These are phyloP conservation scores for Aspergillus sp. DNA, from an alignment of 2,329 filamentous ascomycete species.

Conservation along the genomic window DNA sequence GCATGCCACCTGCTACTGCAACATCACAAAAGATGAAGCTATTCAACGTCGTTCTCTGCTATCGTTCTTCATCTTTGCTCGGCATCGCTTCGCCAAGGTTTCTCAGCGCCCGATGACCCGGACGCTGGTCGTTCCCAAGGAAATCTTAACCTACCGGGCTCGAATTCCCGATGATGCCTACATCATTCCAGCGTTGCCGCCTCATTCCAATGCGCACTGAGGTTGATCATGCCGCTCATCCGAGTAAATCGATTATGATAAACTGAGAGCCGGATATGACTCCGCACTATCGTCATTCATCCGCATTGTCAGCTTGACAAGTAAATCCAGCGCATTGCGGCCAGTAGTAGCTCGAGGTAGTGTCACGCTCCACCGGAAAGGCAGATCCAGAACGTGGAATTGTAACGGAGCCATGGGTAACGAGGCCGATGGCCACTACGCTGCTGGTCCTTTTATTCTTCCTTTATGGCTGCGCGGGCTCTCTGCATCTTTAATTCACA, in stretches of 20 bases:
- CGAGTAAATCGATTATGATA: neutral
- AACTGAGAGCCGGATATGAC: neutral
- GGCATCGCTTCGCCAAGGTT: neutral
- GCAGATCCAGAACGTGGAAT: conserved; percentile 21
- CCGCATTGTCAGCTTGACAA: neutral
- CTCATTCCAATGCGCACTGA: neutral
- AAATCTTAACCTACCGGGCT: neutral
- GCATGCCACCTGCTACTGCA: conserved; percentile 28
- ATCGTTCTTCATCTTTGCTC: neutral
- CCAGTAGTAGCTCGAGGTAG: conserved; percentile 19
- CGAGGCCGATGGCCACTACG: conserved; percentile 15
- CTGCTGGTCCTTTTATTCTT: conserved; percentile 3
- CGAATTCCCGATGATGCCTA: conserved; percentile 3
- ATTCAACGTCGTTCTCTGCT: conserved; percentile 3
- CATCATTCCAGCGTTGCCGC: neutral
- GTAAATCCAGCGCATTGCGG: conserved; percentile 1
- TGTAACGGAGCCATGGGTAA: conserved; percentile 35
- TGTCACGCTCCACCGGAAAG: conserved; percentile 27
- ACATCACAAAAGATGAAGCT: conserved; percentile 22
- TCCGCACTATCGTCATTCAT: conserved; percentile 8
- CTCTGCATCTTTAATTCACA: neutral
- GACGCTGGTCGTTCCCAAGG: neutral
- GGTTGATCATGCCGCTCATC: neutral
- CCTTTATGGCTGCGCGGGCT: conserved; percentile 5
- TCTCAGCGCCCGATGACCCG: neutral